Evolutionary conservation across 306 rosid species (phyloP), one percentile per base, ranked within the genome.

Genomic region (Vachellia pachyceras): DNA sequence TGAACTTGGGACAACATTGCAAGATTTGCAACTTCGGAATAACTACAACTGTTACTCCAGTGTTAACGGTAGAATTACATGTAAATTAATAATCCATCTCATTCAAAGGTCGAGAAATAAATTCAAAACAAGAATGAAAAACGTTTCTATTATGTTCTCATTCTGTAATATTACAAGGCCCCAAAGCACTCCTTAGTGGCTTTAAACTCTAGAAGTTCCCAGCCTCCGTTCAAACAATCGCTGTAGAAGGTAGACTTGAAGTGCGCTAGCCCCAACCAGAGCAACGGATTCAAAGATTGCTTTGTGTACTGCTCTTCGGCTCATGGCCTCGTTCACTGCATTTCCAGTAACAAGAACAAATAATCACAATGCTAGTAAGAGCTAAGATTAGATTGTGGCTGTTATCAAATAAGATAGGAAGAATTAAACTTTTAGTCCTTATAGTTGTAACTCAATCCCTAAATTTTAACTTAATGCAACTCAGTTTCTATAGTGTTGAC

Each of bases 241-340:
- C 72, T 82, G 89, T 70, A 96, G 81, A 78, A 95, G 94, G 69
- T 84, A 87, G 65, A 96, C 97, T 86, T 96, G 99, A 33, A 96
- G 91, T 57, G 85, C 80, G 82, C 97, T 90, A 8, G 91, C 93
- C 35, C 94, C 97, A 44, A 93, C 76, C 7, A 95, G 84, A 4
- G 97, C 94, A 0, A 74, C 88, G 10, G 98, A 90, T 85, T 95
- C 98, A 63, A 95, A 84, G 45, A 93, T 25, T 73, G 94, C 96
- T 85, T 93, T 93, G 79, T 90, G 94, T 5, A 94, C 17, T 81
- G 98, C 97, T 85, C 98, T 89, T 46, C 73, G 79, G 87, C 97
- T 83, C 98, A 96, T 91, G 74, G 87, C 97, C 17, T 92, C 98
- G 65, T 96, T 96, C 85, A 92, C 99, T 93, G 94, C 90, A 90